Conservation (phyloP, 495 filamentous ascomycete genomes). For the Tuber microsphaerosporum region DNA sequence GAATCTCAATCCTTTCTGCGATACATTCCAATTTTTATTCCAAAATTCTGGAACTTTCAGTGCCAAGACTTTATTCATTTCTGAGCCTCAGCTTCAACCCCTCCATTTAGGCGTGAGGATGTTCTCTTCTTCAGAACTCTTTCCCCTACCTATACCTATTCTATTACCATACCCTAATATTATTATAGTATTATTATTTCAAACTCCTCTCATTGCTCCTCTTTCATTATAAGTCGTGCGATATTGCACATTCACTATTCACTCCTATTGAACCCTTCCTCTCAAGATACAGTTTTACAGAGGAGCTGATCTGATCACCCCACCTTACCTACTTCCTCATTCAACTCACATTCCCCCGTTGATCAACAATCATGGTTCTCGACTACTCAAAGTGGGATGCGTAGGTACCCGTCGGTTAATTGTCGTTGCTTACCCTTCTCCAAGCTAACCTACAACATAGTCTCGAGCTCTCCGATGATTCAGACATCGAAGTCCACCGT, state of each 20-base stretch:
- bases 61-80: background rate
- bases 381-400: slow-evolving; percentile 43
- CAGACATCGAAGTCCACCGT: slow-evolving; percentile 92
- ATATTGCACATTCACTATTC: background rate
- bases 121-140: background rate
- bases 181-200: background rate
- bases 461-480: slow-evolving; percentile 92
- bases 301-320: background rate
- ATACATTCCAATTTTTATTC: background rate
- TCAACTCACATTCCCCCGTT: background rate
- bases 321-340: background rate
- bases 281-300: background rate
- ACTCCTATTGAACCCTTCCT: background rate
- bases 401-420: slow-evolving; percentile 20
- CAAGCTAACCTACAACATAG: slow-evolving; percentile 26
- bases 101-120: background rate
- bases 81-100: background rate
- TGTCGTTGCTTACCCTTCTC: slow-evolving; percentile 1
- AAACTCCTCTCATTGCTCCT: background rate
- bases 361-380: slow-evolving; percentile 32
- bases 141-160: background rate
- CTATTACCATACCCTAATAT: background rate
- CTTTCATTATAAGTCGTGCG: background rate
- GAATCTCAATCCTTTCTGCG: background rate
- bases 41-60: slow-evolving; percentile 3